These are phyloP conservation scores for Globisporangium ultimum DNA, from an alignment of 352 stramenopile species.

Conservation along the genomic window DNA sequence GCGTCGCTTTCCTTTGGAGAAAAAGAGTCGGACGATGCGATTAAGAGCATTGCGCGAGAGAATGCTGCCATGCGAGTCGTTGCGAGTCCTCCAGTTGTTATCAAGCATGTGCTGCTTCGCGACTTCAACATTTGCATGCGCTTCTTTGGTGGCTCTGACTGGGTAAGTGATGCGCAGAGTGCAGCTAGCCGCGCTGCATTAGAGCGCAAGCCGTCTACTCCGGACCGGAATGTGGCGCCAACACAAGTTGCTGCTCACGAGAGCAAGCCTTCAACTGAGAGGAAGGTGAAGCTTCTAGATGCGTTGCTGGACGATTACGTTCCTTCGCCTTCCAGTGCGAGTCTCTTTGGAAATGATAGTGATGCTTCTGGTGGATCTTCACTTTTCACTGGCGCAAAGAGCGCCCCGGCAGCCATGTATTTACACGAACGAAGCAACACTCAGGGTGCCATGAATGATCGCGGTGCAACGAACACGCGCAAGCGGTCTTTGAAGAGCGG, in stretches of 20 bases:
- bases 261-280: slow-evolving; percentile 8
- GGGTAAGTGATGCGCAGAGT: slow-evolving; percentile 55
- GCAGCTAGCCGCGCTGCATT: slow-evolving; percentile 22
- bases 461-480: slow-evolving; percentile 14
- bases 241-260: not conserved
- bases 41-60: slow-evolving; percentile 69
- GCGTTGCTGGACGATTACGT: slow-evolving; percentile 84
- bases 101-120: slow-evolving; percentile 78
- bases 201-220: not conserved
- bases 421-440: slow-evolving; percentile 25
- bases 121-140: slow-evolving; percentile 88
- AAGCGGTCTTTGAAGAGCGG: slow-evolving; percentile 73
- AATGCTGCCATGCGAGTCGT: slow-evolving; percentile 42
- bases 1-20: slow-evolving; percentile 85
- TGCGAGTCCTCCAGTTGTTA: slow-evolving; percentile 51
- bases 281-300: slow-evolving; percentile 76
- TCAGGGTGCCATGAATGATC: not conserved
- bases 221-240: not conserved
- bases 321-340: slow-evolving; percentile 35
- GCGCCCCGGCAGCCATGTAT: slow-evolving; percentile 25
- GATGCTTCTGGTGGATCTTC: slow-evolving; percentile 17
- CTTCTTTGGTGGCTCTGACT: slow-evolving; percentile 86
- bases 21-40: slow-evolving; percentile 71
- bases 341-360: slow-evolving; percentile 46
- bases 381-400: slow-evolving; percentile 41